phyloP scores from a whole-genome alignment of 768 basidiomycete species.

The Exidia glandulosa region DNA sequence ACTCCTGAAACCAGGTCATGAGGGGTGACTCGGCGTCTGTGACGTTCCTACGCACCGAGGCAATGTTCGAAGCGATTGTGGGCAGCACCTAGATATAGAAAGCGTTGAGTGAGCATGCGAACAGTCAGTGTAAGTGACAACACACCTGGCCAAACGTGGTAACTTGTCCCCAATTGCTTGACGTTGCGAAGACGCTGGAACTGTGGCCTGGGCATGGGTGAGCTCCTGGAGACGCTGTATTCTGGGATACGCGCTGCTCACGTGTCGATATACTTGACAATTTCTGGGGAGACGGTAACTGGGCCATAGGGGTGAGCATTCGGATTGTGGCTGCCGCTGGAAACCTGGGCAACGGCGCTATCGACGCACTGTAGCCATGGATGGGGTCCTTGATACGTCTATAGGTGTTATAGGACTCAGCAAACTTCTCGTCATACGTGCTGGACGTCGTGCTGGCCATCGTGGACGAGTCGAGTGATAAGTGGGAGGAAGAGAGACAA shows the following conservation, averaged over 20 bases:
- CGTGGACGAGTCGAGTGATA: too few species aligned
- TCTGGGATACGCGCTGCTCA: neutral
- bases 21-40: neutral
- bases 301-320: neutral
- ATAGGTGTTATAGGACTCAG: too few species aligned
- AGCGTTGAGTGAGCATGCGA: neutral
- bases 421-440: too few species aligned
- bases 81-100: conserved; percentile 37
- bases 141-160: conserved; percentile 51
- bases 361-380: neutral
- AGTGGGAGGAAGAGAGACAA: too few species aligned
- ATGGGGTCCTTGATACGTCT: neutral
- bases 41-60: conserved; percentile 45
- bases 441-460: too few species aligned
- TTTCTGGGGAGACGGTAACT: neutral
- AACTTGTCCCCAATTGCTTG: conserved; percentile 72
- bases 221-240: neutral
- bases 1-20: conserved; percentile 40
- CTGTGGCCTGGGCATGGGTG: conserved; percentile 34
- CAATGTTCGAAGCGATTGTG: conserved; percentile 81
- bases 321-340: neutral
- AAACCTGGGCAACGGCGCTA: neutral
- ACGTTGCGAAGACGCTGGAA: conserved; percentile 70
- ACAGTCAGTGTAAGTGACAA: neutral
- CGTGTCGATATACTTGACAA: neutral